These are phyloP conservation scores for Cardamine resedifolia DNA, from an alignment of 345 rosid genomes.

Conservation along the genomic window DNA sequence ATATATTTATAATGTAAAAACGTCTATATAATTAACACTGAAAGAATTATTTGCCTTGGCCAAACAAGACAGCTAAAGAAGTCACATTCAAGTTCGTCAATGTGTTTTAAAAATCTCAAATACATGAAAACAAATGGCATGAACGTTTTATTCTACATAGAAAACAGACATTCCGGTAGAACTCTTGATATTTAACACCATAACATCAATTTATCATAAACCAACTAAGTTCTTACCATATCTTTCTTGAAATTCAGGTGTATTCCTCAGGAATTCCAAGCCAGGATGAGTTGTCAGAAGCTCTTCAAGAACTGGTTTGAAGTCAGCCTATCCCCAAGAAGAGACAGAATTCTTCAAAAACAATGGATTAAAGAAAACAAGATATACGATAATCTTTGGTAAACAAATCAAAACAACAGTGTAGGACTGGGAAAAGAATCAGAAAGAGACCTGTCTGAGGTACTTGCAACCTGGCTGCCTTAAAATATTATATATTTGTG, in stretches of 20 bases:
- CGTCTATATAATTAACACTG: background rate
- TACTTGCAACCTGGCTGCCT: conserved; percentile 66
- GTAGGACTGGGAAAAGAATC: conserved; percentile 4
- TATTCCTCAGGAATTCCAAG: conserved; percentile 67
- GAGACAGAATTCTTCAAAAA: conserved; percentile 18
- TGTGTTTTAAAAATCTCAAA: background rate
- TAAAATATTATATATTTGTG: conserved; percentile 64
- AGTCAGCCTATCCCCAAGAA: conserved; percentile 64
- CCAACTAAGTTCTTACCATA: conserved; percentile 54
- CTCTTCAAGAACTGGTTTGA: conserved; percentile 79
- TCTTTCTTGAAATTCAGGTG: conserved; percentile 91
- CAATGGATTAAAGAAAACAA: conserved; percentile 1
- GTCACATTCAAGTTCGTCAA: background rate
- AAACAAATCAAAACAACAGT: background rate
- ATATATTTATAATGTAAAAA: background rate
- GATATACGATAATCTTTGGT: background rate
- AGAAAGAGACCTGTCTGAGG: conserved; percentile 68
- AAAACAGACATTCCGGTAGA: background rate
- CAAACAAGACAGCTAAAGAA: background rate
- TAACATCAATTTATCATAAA: background rate
- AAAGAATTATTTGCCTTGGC: background rate
- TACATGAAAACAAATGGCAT: background rate
- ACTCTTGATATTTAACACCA: background rate
- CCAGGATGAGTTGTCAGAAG: conserved; percentile 84
- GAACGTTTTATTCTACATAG: background rate